phyloP scores from a whole-genome alignment of 257 asterid genomes.

The Euphrasia confusa region DNA sequence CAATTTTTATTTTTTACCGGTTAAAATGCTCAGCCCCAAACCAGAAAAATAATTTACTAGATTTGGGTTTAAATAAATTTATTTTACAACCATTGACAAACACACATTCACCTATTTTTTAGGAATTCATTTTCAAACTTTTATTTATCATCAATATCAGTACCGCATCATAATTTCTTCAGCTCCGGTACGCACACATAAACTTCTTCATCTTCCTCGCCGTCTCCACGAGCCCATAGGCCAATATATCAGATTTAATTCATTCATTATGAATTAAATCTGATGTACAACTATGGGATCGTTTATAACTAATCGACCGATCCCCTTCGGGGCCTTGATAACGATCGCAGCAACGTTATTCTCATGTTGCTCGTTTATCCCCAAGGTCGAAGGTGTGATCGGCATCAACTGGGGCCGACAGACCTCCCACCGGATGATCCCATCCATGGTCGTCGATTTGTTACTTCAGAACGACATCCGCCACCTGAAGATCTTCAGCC shows the following conservation, averaged over 20 bases:
- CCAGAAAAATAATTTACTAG: no score
- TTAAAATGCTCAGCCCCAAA: no score
- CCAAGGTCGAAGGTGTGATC: slow-evolving; percentile 13
- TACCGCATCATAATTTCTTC: no score
- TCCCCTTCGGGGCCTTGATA: neutral
- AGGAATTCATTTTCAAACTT: no score
- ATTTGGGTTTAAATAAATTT: no score
- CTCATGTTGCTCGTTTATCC: neutral
- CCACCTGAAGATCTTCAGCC: slow-evolving; percentile 21
- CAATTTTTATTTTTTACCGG: no score
- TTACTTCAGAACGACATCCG: slow-evolving; percentile 27
- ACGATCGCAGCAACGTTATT: neutral
- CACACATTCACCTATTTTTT: no score
- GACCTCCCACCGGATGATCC: slow-evolving; percentile 31
- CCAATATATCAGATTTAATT: neutral
- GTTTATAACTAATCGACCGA: neutral
- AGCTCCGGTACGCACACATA: no score
- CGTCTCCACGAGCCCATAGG: neutral
- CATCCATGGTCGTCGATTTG: slow-evolving; percentile 40
- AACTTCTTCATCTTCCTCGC: neutral
- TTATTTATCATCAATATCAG: no score
- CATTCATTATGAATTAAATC: neutral
- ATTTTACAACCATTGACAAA: no score
- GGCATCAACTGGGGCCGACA: slow-evolving; percentile 36
- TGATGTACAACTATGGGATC: slow-evolving; percentile 8